Base-by-base conservation (phyloP, 495 filamentous ascomycete genomes). In the Neurospora cerealis region DNA sequence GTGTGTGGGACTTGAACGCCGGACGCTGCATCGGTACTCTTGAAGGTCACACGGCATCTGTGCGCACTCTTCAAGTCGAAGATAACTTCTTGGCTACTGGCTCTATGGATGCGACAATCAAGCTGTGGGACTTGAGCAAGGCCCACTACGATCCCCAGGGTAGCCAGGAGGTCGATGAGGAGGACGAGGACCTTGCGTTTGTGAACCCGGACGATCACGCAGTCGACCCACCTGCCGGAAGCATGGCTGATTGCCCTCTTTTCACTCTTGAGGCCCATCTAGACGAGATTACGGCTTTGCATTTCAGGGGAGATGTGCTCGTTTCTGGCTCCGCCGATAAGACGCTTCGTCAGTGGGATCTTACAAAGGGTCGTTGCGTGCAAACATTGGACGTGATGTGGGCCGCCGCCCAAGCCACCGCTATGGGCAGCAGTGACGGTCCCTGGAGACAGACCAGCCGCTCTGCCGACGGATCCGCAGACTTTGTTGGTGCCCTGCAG, bases 341-440 rank as follows among this genome's bases (percentile, higher is more conserved):
- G 86, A 99, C 96, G 4, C 83, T 99, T 54, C 89, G 96, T 66
- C 96, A 99, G 82, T 99, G 96, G 96, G 96, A 99, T 87, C 84
- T 99, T 40, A 91, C 93, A 74, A 97, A 93, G 79, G 96, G 96
- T 9, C 91, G 96, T 70, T 98, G 96, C 81, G 93, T 98, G 39
- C 96, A 99, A 83, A 99, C 96, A 2, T 85, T 99, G 37, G 96
- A 99, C 82, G 95, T 99, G n/a, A 90, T 99, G 76, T 99, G 96
- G 96, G 96, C 96, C 5, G 93, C 96, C 2, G 94, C 96, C 3
- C 96, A 98, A 80, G 94, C 93, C 36, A 93, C 91, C 10, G 89
- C 93, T 39, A 85, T 90, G 70, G 83, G 84, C 11, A 83, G 86
- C 0, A 83, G 82, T 73, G 87, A 88, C 75, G 85, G 86, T 21